Evolutionary conservation across 2,329 filamentous ascomycete species (phyloP), one percentile per base, ranked within the genome.

Genomic region (Claviceps digitariae): DNA sequence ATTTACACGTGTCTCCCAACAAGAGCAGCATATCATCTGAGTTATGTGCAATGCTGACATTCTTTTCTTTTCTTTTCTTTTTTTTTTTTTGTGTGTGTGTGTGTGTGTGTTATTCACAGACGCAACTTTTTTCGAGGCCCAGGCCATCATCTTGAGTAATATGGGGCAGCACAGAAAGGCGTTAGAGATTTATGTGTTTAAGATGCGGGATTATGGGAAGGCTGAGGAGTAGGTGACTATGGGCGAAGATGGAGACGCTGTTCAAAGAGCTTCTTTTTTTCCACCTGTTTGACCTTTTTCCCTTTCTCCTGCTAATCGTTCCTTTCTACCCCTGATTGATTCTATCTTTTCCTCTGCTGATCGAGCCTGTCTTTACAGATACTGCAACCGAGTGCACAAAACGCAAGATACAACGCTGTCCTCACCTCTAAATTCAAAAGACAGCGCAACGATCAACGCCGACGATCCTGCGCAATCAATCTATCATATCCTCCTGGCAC

Each of bases 151-250:
- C 21, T 79, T 97, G 41, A 90, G 88, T 68, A 94, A 93, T 61
- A 95, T 97, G 87, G 89, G 88, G 7, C 86, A 91, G 61, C 90
- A 98, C 70, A 90, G 89, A 64, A 90, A 97, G 69, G 93, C 93
- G 0, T 73, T 98, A n/a, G 86, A 93, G 65, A 95, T 98, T 51
- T 98, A 95, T 66, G 91, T 97, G 29, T 98, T 96, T 71, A 93
- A 91, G 67, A 80, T 98, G 67, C 74, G 86, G 59, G 85, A 95
- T 66, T 91, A 87, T 57, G 74, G 72, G 13, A 97, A 95, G 69
- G 93, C 93, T 34, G 93, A 98, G 77, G 89, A 95, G 84, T 95
- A 72, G 57, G 82, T 48, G 15, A 7, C 36, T 25, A n/a, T n/a
- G n/a, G n/a, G n/a, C 21, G 6, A 25, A 8, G 43, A 10, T 45